phyloP scores from a whole-genome alignment of 176 grass and related monocot genomes.

The Canna indica region DNA sequence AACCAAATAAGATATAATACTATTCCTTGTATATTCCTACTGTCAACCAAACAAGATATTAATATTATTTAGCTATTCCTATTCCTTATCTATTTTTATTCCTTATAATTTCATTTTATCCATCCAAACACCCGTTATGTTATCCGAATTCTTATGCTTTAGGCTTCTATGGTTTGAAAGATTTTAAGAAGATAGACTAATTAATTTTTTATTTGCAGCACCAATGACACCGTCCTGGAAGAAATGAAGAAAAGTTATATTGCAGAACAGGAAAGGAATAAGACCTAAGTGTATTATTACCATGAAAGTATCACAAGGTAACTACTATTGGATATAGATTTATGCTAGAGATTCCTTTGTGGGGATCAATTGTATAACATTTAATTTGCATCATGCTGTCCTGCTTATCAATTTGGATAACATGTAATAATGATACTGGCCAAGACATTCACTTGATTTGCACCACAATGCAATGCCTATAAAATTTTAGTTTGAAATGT shows the following conservation, averaged over 20 bases:
- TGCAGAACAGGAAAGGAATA: slow-evolving; percentile 47
- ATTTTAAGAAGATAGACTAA: neutral
- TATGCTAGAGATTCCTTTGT: neutral
- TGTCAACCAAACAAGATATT: no score
- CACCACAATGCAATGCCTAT: neutral
- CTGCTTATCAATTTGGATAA: neutral
- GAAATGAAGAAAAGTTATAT: slow-evolving; percentile 93
- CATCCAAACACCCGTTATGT: neutral
- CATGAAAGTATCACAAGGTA: neutral
- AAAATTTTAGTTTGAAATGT: neutral
- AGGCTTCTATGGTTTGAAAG: neutral
- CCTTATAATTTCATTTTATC: no score
- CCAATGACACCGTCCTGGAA: slow-evolving; percentile 74
- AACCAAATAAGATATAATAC: no score
- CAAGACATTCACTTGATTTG: neutral
- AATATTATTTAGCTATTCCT: neutral
- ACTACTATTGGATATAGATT: neutral
- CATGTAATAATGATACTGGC: neutral
- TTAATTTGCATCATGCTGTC: neutral
- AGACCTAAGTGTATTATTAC: slow-evolving; percentile 18
- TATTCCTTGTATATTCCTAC: no score
- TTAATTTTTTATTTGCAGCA: slow-evolving; percentile 51
- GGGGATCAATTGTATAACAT: neutral
- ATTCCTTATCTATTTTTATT: neutral
- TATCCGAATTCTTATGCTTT: neutral